These are phyloP conservation scores for Fusarium acutatum DNA, from an alignment of 2,329 filamentous ascomycete genomes.

Conservation along the genomic window DNA sequence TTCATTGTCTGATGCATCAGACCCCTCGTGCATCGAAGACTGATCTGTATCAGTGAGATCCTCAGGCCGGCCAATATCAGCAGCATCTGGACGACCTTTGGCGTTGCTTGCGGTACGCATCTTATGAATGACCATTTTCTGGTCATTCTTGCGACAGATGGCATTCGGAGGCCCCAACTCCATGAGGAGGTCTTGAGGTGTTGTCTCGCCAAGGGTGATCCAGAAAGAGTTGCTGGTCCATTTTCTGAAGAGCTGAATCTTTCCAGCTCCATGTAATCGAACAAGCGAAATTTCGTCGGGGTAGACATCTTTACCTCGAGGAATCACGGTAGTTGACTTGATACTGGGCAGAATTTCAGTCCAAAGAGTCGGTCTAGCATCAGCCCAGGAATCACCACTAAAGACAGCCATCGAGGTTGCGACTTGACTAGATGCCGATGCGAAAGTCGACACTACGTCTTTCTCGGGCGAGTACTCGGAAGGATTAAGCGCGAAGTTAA, in stretches of 20 bases:
- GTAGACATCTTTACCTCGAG: conserved; percentile 78
- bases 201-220: conserved; percentile 85
- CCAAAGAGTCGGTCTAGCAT: conserved; percentile 80
- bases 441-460: conserved; percentile 88
- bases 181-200: conserved; percentile 88
- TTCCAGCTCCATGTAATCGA: conserved; percentile 79
- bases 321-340: conserved; percentile 73
- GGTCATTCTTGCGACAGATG: conserved; percentile 91
- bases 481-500: conserved; percentile 82
- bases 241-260: conserved; percentile 79
- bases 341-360: conserved; percentile 77
- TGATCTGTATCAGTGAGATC: conserved; percentile 77
- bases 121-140: conserved; percentile 86
- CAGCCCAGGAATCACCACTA: conserved; percentile 88
- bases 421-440: conserved; percentile 77
- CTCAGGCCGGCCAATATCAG: conserved; percentile 58
- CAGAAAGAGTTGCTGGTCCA: conserved; percentile 72
- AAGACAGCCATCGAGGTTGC: conserved; percentile 92
- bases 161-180: conserved; percentile 94
- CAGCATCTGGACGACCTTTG: conserved; percentile 54
- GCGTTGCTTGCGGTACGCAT: conserved; percentile 63
- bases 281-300: conserved; percentile 89
- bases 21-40: conserved; percentile 75
- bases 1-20: conserved; percentile 71
- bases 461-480: conserved; percentile 77